Conservation (phyloP, 768 basidiomycete species). For the Lactarius sp. region DNA sequence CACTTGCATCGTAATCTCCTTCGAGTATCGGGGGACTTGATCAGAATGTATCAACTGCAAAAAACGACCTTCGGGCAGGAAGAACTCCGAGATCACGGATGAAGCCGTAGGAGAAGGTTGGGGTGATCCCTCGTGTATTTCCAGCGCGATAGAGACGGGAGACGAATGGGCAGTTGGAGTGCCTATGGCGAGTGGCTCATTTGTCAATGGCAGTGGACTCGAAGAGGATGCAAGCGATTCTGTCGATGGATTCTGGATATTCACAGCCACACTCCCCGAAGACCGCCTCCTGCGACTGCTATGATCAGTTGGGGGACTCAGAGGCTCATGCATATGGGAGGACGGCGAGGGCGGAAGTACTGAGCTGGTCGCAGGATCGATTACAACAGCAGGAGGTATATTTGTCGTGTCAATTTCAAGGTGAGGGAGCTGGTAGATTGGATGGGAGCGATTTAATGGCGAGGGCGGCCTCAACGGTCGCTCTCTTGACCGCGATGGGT, state of each 20-base stretch:
- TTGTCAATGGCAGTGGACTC: not conserved
- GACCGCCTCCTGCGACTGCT: conserved; percentile 3
- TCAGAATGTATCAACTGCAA: conserved; percentile 9
- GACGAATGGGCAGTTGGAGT: not conserved
- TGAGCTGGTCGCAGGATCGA: not conserved
- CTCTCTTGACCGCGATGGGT: not conserved
- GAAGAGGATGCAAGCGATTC: not conserved
- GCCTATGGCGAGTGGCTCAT: not conserved
- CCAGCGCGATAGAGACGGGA: not conserved
- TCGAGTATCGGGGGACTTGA: conserved; percentile 15
- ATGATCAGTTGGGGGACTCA: not conserved
- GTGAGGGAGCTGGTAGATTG: not conserved
- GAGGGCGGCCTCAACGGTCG: not conserved
- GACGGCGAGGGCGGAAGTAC: not conserved
- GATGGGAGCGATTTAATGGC: not conserved
- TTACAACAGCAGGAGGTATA: not conserved
- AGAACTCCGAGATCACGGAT: not conserved
- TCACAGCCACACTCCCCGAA: not conserved
- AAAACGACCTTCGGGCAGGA: not conserved
- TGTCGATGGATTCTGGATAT: conserved; percentile 13
- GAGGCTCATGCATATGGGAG: not conserved
- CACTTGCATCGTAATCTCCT: conserved; percentile 3
- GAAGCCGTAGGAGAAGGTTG: not conserved
- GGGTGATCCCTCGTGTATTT: not conserved
- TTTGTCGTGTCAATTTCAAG: not conserved